A percentile compares a stretch with the other conserved stretches of the same genome.
Conservation (phyloP, 371 early-diverging fungal species). For the Mucor racemosus region DNA sequence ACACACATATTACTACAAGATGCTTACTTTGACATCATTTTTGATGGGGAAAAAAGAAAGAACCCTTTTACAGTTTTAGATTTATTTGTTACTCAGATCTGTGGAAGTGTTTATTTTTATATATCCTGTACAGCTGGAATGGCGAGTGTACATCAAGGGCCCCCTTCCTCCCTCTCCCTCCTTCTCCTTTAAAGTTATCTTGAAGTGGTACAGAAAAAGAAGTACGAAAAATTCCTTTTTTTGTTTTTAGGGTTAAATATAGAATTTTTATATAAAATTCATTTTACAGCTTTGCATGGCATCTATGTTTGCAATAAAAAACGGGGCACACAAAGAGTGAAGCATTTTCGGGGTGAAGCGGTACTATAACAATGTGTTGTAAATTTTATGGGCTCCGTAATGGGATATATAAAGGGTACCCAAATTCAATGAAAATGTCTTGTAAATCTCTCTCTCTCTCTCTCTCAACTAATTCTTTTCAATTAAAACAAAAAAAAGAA, state of each 20-base stretch:
- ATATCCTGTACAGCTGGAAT: background rate
- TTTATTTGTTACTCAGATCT: constrained; percentile 14
- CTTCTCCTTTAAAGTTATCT: background rate
- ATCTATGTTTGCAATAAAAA: background rate
- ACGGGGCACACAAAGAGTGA: constrained; percentile 6
- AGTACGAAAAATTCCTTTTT: no score
- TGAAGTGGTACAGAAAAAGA: background rate
- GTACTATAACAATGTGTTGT: background rate
- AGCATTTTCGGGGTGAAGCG: constrained; percentile 6
- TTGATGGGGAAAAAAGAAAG: constrained; percentile 1
- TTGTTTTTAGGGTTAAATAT: background rate
- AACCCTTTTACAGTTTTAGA: background rate
- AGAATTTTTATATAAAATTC: constrained; percentile 6
- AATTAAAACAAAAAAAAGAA: constrained; percentile 2
- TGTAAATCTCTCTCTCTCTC: background rate
- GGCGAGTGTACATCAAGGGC: constrained; percentile 21
- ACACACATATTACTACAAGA: background rate
- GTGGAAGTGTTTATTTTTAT: background rate
- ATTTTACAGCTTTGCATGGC: constrained; percentile 17
- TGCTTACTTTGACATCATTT: constrained; percentile 14
- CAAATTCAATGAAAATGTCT: background rate
- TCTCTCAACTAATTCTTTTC: background rate
- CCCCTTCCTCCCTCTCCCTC: background rate
- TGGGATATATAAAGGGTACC: constrained; percentile 2
- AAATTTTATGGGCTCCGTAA: constrained; percentile 5